Evolutionary conservation across 2,329 filamentous ascomycete species (phyloP).

Genomic region (Xylaria multiplex): DNA sequence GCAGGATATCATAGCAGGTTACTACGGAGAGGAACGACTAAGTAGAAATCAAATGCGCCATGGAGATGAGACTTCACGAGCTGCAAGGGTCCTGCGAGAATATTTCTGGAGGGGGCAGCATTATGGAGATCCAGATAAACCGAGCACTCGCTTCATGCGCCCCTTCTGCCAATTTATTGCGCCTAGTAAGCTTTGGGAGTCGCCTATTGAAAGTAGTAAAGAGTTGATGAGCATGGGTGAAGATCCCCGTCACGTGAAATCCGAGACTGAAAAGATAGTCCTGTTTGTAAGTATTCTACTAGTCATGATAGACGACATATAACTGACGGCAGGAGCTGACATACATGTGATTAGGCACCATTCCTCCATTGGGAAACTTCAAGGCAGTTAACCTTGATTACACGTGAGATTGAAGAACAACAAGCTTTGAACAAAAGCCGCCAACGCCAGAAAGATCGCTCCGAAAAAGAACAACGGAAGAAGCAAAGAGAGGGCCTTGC

Average conservation of each 20-base stretch:
- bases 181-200: slow-evolving; percentile 27
- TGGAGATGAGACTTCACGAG: slow-evolving; percentile 6
- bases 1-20: slow-evolving; percentile 24
- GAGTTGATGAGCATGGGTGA: not conserved
- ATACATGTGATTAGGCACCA: slow-evolving; percentile 14
- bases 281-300: slow-evolving; percentile 16
- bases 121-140: slow-evolving; percentile 16
- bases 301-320: not conserved
- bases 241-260: not conserved
- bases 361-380: slow-evolving; percentile 36
- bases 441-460: not conserved
- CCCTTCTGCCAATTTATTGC: slow-evolving; percentile 28
- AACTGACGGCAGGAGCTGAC: not conserved
- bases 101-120: slow-evolving; percentile 29
- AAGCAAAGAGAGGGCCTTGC: slow-evolving; percentile 8
- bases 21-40: slow-evolving; percentile 23
- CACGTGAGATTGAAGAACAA: slow-evolving; percentile 19
- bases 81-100: slow-evolving; percentile 18
- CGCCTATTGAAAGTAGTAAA: not conserved
- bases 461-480: not conserved
- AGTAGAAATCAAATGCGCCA: slow-evolving; percentile 16
- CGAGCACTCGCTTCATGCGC: slow-evolving; percentile 33
- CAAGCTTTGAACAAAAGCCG: not conserved
- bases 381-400: slow-evolving; percentile 23
- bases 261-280: slow-evolving; percentile 13